Evolutionary conservation across 1,284 basidiomycete genomes (phyloP).

Genomic region (Trametes hirsuta): DNA sequence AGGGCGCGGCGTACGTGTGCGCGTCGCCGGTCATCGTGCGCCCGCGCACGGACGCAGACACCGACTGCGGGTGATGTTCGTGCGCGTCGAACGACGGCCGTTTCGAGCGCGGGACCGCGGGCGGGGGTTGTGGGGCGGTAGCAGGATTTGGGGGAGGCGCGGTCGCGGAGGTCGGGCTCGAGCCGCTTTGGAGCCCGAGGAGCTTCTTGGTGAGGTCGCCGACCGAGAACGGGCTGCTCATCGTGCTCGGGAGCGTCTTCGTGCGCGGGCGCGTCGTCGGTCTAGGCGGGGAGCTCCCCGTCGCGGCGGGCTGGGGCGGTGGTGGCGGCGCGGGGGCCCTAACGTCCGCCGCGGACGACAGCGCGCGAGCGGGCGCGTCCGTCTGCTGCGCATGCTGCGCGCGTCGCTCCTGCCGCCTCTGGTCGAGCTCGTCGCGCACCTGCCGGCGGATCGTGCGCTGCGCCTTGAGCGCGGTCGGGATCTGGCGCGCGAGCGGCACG

Average conservation of each 20-base stretch:
- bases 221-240: slow-evolving; percentile 47
- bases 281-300: slow-evolving; percentile 38
- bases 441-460: slow-evolving; percentile 77
- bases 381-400: slow-evolving; percentile 21
- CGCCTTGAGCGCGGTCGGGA: slow-evolving; percentile 76
- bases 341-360: slow-evolving; percentile 15
- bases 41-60: slow-evolving; percentile 9
- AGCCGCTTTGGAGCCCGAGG: slow-evolving; percentile 48
- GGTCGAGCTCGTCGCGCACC: slow-evolving; percentile 67
- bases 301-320: slow-evolving; percentile 31
- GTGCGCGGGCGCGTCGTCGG: slow-evolving; percentile 45
- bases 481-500: slow-evolving; percentile 75
- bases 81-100: slow-evolving; percentile 23
- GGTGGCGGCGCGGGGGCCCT: not conserved
- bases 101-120: slow-evolving; percentile 20
- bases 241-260: slow-evolving; percentile 48
- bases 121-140: slow-evolving; percentile 27
- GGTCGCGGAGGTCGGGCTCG: slow-evolving; percentile 1
- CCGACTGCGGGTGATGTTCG: not conserved
- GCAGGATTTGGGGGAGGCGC: slow-evolving; percentile 17
- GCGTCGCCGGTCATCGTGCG: slow-evolving; percentile 13
- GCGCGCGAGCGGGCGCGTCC: slow-evolving; percentile 2
- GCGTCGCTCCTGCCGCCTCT: slow-evolving; percentile 52
- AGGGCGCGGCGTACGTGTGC: slow-evolving; percentile 10
- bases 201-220: slow-evolving; percentile 66